phyloP scores from a whole-genome alignment of 2,329 filamentous ascomycete genomes.

The Alternaria longipes region DNA sequence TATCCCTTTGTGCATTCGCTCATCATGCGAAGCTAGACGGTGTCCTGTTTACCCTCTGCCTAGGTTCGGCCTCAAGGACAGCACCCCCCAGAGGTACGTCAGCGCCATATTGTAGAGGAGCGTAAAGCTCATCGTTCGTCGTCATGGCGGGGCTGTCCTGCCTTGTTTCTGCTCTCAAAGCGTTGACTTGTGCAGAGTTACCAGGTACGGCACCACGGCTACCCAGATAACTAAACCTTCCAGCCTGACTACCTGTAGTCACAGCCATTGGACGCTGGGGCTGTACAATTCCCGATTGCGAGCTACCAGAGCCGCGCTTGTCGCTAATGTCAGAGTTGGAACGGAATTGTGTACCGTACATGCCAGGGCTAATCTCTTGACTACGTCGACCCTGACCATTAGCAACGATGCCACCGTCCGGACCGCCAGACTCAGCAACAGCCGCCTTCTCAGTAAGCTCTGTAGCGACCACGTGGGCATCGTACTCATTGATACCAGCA shows the following conservation, averaged over 20 bases:
- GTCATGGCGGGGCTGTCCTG: constrained; percentile 25
- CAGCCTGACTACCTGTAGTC: constrained; percentile 21
- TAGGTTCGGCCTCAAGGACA: constrained; percentile 19
- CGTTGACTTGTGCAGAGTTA: constrained; percentile 11
- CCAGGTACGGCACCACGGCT: constrained; percentile 16
- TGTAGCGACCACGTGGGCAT: constrained; percentile 22
- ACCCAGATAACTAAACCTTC: constrained; percentile 26
- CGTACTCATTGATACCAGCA: constrained; percentile 29
- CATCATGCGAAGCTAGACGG: constrained; percentile 21
- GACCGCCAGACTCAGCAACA: constrained; percentile 13
- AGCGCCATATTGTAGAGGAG: constrained; percentile 20
- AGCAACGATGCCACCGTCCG: constrained; percentile 14
- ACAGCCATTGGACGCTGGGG: constrained; percentile 18
- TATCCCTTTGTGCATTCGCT: background rate
- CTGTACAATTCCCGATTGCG: constrained; percentile 4
- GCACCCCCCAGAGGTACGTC: constrained; percentile 25
- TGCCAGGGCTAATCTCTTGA: constrained; percentile 7
- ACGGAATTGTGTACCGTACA: constrained; percentile 24
- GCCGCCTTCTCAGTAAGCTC: constrained; percentile 24
- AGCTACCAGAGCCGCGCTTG: constrained; percentile 20
- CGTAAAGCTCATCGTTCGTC: constrained; percentile 26
- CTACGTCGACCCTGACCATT: constrained; percentile 22
- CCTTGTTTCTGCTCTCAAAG: constrained; percentile 14
- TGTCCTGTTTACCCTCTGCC: constrained; percentile 19
- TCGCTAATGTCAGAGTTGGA: constrained; percentile 2